A percentile compares a stretch with the other conserved stretches of the same genome.
Conservation (phyloP, 805 yeast species). For the Sungouiella thailandica region DNA sequence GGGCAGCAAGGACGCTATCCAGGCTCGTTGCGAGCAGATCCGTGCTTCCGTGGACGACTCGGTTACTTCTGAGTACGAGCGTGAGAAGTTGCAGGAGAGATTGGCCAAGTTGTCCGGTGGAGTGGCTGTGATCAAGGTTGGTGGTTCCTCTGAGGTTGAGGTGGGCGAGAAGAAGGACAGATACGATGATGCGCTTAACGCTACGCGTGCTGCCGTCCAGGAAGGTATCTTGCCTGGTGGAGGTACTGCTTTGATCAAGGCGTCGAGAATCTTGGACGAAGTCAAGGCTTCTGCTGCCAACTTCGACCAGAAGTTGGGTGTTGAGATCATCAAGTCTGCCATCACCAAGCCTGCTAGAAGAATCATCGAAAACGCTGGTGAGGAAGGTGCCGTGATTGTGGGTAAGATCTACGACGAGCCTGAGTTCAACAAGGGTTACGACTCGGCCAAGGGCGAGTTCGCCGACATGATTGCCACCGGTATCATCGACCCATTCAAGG, state of each 20-base stretch:
- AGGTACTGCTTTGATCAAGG: slow-evolving; percentile 96
- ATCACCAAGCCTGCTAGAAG: slow-evolving; percentile 93
- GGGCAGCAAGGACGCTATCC: slow-evolving; percentile 77
- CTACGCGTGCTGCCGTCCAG: slow-evolving; percentile 98
- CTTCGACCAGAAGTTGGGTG: slow-evolving; percentile 96
- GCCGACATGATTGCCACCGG: slow-evolving; percentile 96
- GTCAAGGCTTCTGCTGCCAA: slow-evolving; percentile 63
- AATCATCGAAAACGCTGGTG: slow-evolving; percentile 95
- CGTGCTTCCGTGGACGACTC: slow-evolving; percentile 72
- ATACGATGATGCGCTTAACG: slow-evolving; percentile 96
- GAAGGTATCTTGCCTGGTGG: slow-evolving; percentile 99
- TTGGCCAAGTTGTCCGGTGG: slow-evolving; percentile 96
- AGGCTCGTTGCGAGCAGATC: slow-evolving; percentile 90
- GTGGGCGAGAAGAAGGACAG: slow-evolving; percentile 99
- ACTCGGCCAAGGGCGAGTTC: slow-evolving; percentile 87
- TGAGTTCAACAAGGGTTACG: slow-evolving; percentile 86
- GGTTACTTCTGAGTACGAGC: slow-evolving; percentile 83
- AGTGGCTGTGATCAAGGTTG: slow-evolving; percentile 97
- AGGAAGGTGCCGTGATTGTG: slow-evolving; percentile 94
- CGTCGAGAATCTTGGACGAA: slow-evolving; percentile 66
- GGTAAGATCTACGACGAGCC: slow-evolving; percentile 71
- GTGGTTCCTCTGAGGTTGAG: slow-evolving; percentile 95
- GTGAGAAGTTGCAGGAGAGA: slow-evolving; percentile 95
- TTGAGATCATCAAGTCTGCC: slow-evolving; percentile 86
- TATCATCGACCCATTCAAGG: slow-evolving; percentile 98